Base-by-base conservation (phyloP, 306 rosid species). In the Gastrolobium bilobum region DNA sequence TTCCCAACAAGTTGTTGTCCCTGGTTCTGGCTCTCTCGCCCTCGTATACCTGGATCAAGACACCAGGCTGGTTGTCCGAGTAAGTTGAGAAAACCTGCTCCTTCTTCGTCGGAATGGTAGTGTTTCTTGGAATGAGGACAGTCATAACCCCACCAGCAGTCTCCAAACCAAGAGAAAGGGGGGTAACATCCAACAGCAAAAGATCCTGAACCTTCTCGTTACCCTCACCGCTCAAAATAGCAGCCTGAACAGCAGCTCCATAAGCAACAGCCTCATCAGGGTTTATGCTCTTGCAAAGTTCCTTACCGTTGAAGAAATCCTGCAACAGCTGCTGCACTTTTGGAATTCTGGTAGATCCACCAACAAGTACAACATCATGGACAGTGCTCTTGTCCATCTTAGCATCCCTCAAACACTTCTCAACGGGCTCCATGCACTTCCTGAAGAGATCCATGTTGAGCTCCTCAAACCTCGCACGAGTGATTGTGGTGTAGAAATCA, bases 181-280 rank as follows among this genome's bases (percentile, higher is more conserved):
- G 92, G 1, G 90, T 89, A 0, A 89, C 93, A 65, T 88, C 96
- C 86, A 88, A 73, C n/a, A 91, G 81, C 80, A 89, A 37, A 0
- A 91, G 75, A 35, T 89, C 92, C 78, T 89, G 93, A 15, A 91
- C 93, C 68, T 85, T 91, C 69, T 87, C 93, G 1, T 89, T 89
- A 0, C 91, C 93, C 79, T 89, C 90, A 0, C 96, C 91, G 0
- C 91, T 89, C 79, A 91, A 83, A 4, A 89, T 87, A 5, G 93
- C 96, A 3, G 91, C 96, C 50, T 91, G 96, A 0, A 91, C 91
- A 1, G 96, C 90, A 35, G 96, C 93, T 6, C 96, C 93, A 20
- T 91, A 91, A 3, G 93, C 96, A 38, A 91, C 91, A 13, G 96
- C 96, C 77, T 91, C 96, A 34, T 91, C 93, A 0, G 96, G 96